Conservation (phyloP, 192 early-diverging fungal genomes). For the Spizellomyces punctatus region DNA sequence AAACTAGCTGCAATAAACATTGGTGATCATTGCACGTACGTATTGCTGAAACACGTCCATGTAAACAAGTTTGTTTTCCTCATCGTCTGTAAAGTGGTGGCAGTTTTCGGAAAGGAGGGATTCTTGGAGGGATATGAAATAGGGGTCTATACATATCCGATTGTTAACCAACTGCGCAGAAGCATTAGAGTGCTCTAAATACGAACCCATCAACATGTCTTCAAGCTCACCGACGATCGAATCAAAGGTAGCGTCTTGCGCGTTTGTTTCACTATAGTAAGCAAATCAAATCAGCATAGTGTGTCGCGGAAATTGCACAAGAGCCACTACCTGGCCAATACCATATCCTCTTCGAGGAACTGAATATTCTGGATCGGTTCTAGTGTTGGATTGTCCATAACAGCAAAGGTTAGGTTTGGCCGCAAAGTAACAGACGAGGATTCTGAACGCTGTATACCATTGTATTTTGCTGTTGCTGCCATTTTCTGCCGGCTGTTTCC, state of each 20-base stretch:
- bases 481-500: neutral
- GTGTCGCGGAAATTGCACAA: neutral
- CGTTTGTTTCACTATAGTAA: constrained; percentile 6
- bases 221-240: constrained; percentile 51
- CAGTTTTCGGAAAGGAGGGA: constrained; percentile 43
- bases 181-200: neutral
- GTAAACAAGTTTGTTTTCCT: constrained; percentile 64
- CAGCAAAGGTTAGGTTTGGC: neutral
- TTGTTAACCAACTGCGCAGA: neutral
- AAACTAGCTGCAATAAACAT: neutral
- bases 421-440: neutral
- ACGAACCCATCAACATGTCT: constrained; percentile 53
- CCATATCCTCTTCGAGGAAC: neutral
- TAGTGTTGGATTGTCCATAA: neutral
- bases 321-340: constrained; percentile 5
- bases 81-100: constrained; percentile 48
- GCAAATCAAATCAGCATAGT: neutral
- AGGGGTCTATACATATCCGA: constrained; percentile 3
- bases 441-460: no score
- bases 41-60: constrained; percentile 56
- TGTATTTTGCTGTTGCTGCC: constrained; percentile 3
- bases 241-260: constrained; percentile 49
- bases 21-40: constrained; percentile 31
- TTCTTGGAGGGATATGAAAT: constrained; percentile 15
- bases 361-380: constrained; percentile 1